Conservation (phyloP, 768 basidiomycete genomes). For the Panaeolus cyanescens region DNA sequence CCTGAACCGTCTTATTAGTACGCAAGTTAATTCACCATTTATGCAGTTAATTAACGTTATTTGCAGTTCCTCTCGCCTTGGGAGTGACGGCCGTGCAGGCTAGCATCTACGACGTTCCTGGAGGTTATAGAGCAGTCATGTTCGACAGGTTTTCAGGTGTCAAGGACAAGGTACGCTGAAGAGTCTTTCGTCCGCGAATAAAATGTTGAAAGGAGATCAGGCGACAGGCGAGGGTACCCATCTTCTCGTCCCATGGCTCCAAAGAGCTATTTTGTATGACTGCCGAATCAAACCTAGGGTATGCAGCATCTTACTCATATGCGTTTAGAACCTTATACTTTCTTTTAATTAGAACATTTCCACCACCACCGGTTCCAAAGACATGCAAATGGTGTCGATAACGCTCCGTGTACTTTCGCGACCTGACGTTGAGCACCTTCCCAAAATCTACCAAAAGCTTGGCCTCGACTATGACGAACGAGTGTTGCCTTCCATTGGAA, state of each 20-base stretch:
- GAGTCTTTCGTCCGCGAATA: background rate
- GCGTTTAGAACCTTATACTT: constrained; percentile 8
- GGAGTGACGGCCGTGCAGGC: constrained; percentile 46
- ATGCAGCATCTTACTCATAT: constrained; percentile 25
- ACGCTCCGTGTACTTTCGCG: constrained; percentile 94
- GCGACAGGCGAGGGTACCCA: constrained; percentile 94
- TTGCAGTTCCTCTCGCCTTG: constrained; percentile 49
- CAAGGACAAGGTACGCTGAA: constrained; percentile 63
- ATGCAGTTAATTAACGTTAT: background rate
- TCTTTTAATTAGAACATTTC: constrained; percentile 78
- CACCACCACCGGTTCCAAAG: constrained; percentile 98
- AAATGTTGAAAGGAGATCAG: constrained; percentile 38
- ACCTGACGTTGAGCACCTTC: constrained; percentile 84
- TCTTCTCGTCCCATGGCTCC: constrained; percentile 93
- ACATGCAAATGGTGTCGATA: constrained; percentile 97
- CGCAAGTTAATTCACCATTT: background rate
- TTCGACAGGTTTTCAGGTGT: constrained; percentile 97
- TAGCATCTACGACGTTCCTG: constrained; percentile 76
- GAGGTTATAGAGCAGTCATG: constrained; percentile 95
- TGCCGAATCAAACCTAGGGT: constrained; percentile 96
- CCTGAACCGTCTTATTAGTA: background rate
- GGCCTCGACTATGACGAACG: constrained; percentile 98
- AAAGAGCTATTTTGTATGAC: constrained; percentile 95
- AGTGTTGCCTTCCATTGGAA: constrained; percentile 95
- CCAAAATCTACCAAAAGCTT: constrained; percentile 93